Evolutionary conservation across 805 yeast genomes (phyloP).

Genomic region (Kluyveromyces siamensis): DNA sequence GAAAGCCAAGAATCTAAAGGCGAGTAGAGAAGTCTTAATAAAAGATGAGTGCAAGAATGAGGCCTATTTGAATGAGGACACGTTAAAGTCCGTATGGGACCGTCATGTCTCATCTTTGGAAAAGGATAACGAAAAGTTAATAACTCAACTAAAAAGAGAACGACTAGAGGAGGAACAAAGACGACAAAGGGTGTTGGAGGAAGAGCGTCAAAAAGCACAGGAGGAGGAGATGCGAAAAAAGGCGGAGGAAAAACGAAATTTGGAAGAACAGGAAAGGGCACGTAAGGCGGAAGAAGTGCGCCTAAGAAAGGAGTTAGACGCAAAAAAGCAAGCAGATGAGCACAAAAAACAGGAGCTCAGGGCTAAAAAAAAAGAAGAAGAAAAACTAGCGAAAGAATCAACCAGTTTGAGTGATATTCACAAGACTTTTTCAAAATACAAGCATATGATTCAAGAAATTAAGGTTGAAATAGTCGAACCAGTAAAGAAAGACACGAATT

Average conservation of each 20-base stretch:
- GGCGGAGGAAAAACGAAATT: slow-evolving; percentile 10
- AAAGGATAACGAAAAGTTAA: slow-evolving; percentile 7
- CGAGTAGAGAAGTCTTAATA: slow-evolving; percentile 4
- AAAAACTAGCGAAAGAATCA: slow-evolving; percentile 13
- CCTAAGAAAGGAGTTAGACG: slow-evolving; percentile 14
- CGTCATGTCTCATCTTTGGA: background rate
- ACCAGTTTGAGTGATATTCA: slow-evolving; percentile 32
- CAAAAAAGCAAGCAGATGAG: slow-evolving; percentile 14
- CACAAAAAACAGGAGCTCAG: slow-evolving; percentile 8
- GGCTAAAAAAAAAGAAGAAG: slow-evolving; percentile 11
- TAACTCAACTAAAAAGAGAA: slow-evolving; percentile 6
- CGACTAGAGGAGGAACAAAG: slow-evolving; percentile 12
- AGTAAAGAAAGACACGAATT: slow-evolving; percentile 41
- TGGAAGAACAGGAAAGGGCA: slow-evolving; percentile 10
- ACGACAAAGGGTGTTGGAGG: slow-evolving; percentile 9
- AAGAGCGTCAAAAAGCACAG: slow-evolving; percentile 6
- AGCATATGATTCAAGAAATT: slow-evolving; percentile 44
- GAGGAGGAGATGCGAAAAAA: slow-evolving; percentile 10
- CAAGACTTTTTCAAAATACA: slow-evolving; percentile 38
- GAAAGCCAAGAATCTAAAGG: background rate
- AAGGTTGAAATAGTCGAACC: slow-evolving; percentile 50
- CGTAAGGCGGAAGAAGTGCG: slow-evolving; percentile 20
- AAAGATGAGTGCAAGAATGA: slow-evolving; percentile 6
- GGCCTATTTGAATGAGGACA: background rate
- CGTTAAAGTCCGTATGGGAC: background rate